phyloP scores from a whole-genome alignment of 352 stramenopile genomes.

The Thalassiosira mediterranea region DNA sequence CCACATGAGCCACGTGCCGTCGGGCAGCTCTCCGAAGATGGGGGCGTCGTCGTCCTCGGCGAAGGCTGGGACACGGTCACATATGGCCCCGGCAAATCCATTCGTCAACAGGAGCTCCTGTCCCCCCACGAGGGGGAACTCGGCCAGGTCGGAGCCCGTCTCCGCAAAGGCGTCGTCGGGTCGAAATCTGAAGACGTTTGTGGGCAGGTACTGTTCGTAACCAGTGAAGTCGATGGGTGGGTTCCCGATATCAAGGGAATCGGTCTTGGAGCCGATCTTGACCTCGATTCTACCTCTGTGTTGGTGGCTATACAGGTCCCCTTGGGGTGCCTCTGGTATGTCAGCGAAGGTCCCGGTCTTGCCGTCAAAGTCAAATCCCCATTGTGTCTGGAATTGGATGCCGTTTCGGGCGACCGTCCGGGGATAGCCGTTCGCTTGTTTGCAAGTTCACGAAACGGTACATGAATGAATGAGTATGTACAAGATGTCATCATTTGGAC shows the following conservation, averaged over 20 bases:
- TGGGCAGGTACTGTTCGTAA: conserved; percentile 56
- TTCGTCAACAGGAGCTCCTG: conserved; percentile 47
- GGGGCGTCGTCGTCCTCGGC: conserved; percentile 42
- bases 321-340: not conserved
- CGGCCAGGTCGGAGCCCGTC: conserved; percentile 39
- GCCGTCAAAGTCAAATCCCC: not conserved
- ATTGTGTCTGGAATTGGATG: not conserved
- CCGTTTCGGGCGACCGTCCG: conserved; percentile 13
- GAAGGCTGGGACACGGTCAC: conserved; percentile 26
- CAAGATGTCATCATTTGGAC: too few relatives aligned
- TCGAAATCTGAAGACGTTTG: conserved; percentile 37
- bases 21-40: conserved; percentile 52
- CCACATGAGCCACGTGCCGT: conserved; percentile 56
- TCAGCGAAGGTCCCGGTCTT: not conserved
- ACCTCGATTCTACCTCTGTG: conserved; percentile 4
- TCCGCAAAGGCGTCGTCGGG: conserved; percentile 20
- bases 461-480: too few relatives aligned
- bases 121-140: conserved; percentile 10
- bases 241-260: conserved; percentile 17
- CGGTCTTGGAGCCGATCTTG: not conserved
- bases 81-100: conserved; percentile 31
- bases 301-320: conserved; percentile 7
- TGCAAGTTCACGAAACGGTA: too few relatives aligned
- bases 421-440: conserved; percentile 3
- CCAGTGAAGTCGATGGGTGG: conserved; percentile 17